Conservation (phyloP, 192 early-diverging fungal species). For the Dispira simplex region DNA sequence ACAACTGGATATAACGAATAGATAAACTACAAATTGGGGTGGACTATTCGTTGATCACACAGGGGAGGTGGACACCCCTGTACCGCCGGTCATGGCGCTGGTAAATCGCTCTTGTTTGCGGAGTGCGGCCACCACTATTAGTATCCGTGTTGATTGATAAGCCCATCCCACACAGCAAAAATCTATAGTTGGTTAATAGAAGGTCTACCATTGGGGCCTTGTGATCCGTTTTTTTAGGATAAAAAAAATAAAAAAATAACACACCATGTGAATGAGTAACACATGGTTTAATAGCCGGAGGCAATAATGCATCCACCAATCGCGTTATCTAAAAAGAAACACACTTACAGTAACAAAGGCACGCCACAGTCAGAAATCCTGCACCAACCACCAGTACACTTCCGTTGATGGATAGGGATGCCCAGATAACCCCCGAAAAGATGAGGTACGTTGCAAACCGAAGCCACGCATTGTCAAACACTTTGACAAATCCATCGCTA, state of each 20-base stretch:
- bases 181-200: too few species aligned
- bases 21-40: too few species aligned
- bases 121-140: constrained; percentile 18
- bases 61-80: constrained; percentile 11
- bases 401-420: constrained; percentile 26
- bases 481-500: not conserved
- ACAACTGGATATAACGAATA: too few species aligned
- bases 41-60: not conserved
- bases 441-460: constrained; percentile 1
- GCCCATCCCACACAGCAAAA: too few species aligned
- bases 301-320: too few species aligned
- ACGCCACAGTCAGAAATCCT: constrained; percentile 21
- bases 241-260: too few species aligned
- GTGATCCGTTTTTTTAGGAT: too few species aligned
- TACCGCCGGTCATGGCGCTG: constrained; percentile 19
- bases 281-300: too few species aligned
- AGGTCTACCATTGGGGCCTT: too few species aligned
- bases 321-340: too few species aligned
- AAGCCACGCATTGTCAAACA: constrained; percentile 9
- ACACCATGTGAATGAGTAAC: too few species aligned
- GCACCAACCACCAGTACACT: constrained; percentile 27
- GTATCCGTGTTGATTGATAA: too few species aligned
- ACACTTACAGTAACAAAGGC: constrained; percentile 17
- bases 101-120: constrained; percentile 26
- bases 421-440: constrained; percentile 31